Evolutionary conservation across 2,329 filamentous ascomycete species (phyloP), one percentile per base, ranked within the genome.

Genomic region (Rhinocladiella similis): DNA sequence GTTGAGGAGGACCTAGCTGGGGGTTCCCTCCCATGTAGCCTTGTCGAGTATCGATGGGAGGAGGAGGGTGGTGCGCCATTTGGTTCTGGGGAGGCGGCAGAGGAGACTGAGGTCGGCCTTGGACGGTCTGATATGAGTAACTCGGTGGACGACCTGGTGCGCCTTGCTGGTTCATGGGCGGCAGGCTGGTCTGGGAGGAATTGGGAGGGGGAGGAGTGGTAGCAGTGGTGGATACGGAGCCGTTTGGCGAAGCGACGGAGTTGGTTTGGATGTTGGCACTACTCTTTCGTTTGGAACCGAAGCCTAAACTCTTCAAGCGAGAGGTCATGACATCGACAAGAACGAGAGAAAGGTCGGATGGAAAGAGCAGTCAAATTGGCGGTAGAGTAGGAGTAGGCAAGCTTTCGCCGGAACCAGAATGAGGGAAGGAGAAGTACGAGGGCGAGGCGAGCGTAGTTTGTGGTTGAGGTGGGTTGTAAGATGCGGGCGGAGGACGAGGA

Each of bases 91-190:
- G 70, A 25, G 71, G 75, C 27, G 71, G 77, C 71, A 83, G 77
- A 49, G 81, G 81, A 66, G 79, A 81, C 56, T 75, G 74, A 39
- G 80, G 77, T 54, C 80, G 76, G 64, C 75, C 78, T 62, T 71
- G 77, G 66, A 73, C 74, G 68, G 78, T 77, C 57, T 73, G 73
- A 67, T 84, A 83, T 57, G 82, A 80, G 70, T 87, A 87, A 68
- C 82, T 85, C 42, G 84, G 84, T 65, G 84, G 84, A 58, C 83
- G 80, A 64, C 83, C 83, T 64, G 83, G 75, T 41, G 77, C 76
- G 61, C 80, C 78, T 69, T 73, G 68, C 49, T 64, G 65, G 54
- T 70, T 70, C 64, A 83, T 85, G 78, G 84, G 84, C 65, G 80
- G 73, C 45, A 81, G 74, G 64, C 78, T 80, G 57, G 77, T 75